Conservation (phyloP, 2,329 filamentous ascomycete species). For the Metarhizium robertsii region DNA sequence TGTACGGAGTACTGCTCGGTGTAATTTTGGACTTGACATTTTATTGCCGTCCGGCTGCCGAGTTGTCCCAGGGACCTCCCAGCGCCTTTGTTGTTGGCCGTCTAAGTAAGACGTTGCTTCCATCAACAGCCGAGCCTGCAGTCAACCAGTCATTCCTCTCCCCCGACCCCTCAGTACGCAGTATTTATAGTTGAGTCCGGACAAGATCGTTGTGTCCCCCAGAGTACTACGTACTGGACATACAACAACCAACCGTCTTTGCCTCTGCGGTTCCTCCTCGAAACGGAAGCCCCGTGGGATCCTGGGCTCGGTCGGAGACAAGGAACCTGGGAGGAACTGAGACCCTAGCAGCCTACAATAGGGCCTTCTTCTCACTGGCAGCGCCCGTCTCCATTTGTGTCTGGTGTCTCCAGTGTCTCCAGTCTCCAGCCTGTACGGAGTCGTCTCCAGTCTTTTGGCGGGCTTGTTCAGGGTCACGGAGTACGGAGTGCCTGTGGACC, state of each 20-base stretch:
- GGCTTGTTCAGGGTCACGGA: neutral
- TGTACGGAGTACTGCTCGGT: too few relatives aligned
- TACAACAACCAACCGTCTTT: neutral
- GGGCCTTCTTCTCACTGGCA: slow-evolving; percentile 1
- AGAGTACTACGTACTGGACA: too few relatives aligned
- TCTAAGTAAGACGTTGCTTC: neutral
- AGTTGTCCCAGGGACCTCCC: too few relatives aligned
- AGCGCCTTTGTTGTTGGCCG: too few relatives aligned
- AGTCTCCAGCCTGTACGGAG: neutral
- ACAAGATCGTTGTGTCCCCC: too few relatives aligned
- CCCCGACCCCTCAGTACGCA: too few relatives aligned
- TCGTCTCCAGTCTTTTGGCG: neutral
- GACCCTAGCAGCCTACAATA: slow-evolving; percentile 1
- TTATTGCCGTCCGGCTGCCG: too few relatives aligned
- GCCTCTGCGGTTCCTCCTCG: slow-evolving; percentile 8
- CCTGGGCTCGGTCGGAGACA: slow-evolving; percentile 9
- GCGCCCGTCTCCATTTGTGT: neutral
- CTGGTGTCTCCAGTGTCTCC: neutral
- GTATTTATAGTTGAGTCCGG: too few relatives aligned
- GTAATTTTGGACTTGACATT: too few relatives aligned
- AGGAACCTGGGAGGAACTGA: slow-evolving; percentile 5
- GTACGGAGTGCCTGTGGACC: slow-evolving; percentile 2
- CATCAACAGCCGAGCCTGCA: neutral
- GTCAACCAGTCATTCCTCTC: neutral
- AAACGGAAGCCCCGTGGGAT: slow-evolving; percentile 8